Evolutionary conservation across 2,329 filamentous ascomycete genomes (phyloP).

Genomic region (Fusarium continuum): DNA sequence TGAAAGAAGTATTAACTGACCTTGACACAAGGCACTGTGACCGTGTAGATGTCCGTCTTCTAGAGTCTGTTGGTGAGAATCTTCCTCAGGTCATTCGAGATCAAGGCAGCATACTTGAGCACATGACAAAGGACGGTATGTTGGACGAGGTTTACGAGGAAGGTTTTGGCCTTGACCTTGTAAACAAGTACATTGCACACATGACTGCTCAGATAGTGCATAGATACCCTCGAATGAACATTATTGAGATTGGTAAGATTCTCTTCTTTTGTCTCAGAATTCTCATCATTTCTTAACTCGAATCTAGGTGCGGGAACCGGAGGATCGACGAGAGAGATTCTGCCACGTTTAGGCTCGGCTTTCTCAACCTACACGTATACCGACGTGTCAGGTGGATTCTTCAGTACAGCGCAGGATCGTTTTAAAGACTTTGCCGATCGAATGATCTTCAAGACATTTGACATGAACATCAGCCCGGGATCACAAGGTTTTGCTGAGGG

Average conservation of each 20-base stretch:
- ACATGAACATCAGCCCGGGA: slow-evolving; percentile 30
- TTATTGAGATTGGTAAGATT: slow-evolving; percentile 2
- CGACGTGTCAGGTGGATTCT: slow-evolving; percentile 2
- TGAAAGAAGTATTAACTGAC: too few relatives aligned
- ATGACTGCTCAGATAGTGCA: background rate
- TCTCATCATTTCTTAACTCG: too few relatives aligned
- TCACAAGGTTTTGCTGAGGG: slow-evolving; percentile 44
- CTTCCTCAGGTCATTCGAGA: slow-evolving; percentile 48
- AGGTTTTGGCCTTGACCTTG: background rate
- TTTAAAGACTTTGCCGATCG: background rate
- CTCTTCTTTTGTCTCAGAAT: too few relatives aligned
- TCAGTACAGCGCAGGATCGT: background rate
- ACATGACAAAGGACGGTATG: slow-evolving; percentile 46
- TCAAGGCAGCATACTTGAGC: slow-evolving; percentile 49
- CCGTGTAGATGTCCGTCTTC: background rate
- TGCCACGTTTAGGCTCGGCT: background rate
- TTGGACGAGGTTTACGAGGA: slow-evolving; percentile 47
- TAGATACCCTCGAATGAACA: background rate
- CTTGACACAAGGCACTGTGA: too few relatives aligned
- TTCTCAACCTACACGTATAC: slow-evolving; percentile 2
- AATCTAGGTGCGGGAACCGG: slow-evolving; percentile 4
- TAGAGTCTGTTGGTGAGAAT: slow-evolving; percentile 44
- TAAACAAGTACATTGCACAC: background rate
- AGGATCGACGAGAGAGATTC: background rate
- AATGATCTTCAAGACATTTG: slow-evolving; percentile 26